Conservation (phyloP, 306 rosid genomes). For the Mucuna pruriens region DNA sequence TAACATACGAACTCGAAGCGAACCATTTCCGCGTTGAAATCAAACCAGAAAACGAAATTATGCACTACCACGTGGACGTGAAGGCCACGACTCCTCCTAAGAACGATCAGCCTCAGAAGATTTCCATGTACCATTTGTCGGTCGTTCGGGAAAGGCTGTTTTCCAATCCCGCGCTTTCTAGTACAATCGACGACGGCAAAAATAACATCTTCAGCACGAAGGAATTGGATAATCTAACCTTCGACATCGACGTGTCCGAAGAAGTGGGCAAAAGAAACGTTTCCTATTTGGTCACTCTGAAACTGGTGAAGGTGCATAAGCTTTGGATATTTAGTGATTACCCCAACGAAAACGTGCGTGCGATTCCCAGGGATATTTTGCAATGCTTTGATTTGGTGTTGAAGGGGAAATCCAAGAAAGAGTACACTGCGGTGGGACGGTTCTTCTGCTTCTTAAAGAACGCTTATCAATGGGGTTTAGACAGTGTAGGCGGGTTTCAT, state of each 20-base stretch:
- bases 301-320: slow-evolving; percentile 52
- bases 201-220: slow-evolving; percentile 62
- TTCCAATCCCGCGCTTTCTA: slow-evolving; percentile 49
- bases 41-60: slow-evolving; percentile 40
- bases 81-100: slow-evolving; percentile 36
- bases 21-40: slow-evolving; percentile 57
- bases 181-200: slow-evolving; percentile 60
- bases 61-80: slow-evolving; percentile 64
- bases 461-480: too few relatives aligned
- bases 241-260: slow-evolving; percentile 44
- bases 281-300: slow-evolving; percentile 47
- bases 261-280: slow-evolving; percentile 47
- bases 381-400: slow-evolving; percentile 69
- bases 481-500: too few relatives aligned
- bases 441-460: slow-evolving; percentile 50
- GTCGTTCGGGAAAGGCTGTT: slow-evolving; percentile 55
- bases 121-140: slow-evolving; percentile 51
- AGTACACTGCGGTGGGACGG: slow-evolving; percentile 52
- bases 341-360: slow-evolving; percentile 29
- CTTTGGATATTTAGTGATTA: slow-evolving; percentile 58
- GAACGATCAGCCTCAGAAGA: slow-evolving; percentile 46
- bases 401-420: slow-evolving; percentile 63
- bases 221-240: too few relatives aligned
- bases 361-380: slow-evolving; percentile 64
- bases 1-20: slow-evolving; percentile 37